Base-by-base conservation (phyloP, 75 land plant genomes). In the Ceratopteris richardii region DNA sequence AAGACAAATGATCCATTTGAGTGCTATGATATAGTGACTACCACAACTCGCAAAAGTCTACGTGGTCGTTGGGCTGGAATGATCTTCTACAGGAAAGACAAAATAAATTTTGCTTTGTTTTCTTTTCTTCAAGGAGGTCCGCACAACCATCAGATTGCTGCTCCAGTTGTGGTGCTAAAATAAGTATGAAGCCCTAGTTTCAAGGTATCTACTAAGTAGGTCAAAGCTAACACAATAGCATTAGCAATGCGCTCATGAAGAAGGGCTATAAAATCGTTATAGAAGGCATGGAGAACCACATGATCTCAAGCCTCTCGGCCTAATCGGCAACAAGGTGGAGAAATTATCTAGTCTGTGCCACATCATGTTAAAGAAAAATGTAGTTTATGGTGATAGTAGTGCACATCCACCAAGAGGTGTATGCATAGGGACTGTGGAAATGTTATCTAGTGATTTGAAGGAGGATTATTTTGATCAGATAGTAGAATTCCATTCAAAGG, bases 111-210 rank as follows among this genome's bases (percentile, higher is more conserved):
- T 37, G 61, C 61, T 3, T 51, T 58, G 61, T 58, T 58, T 31
- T 20, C 61, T 26, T 58, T 48, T 2, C 44, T 58, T 18, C 61
- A 87, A 62, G 93, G 93, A 20, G 93, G 93, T 10, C 61, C 61
- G 1, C 44, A 58, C 46, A 58, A 58, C 20, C 40, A 58, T 17
- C 61, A 58, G 40, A 58, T 58, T 36, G 61, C 61, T 9, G 61
- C 44, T 19, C 61, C 36, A 1, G 61, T 48, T 2, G 61, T 58
- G 2, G 61, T 48, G 12, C 46, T 58, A 7, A 58, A 58, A 48
- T 48, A 58, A 24, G 61, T 58, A 14, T 10, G 4, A 4, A 36
- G 50, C 10, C 61, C 61, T 48, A 40, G 37, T 18, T 58, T 36
- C n/a, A 58, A 58, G 44, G 44, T 24, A 18, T 58, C 30, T 30